Conservation (phyloP, 495 filamentous ascomycete species). For the Penicillium angulare region DNA sequence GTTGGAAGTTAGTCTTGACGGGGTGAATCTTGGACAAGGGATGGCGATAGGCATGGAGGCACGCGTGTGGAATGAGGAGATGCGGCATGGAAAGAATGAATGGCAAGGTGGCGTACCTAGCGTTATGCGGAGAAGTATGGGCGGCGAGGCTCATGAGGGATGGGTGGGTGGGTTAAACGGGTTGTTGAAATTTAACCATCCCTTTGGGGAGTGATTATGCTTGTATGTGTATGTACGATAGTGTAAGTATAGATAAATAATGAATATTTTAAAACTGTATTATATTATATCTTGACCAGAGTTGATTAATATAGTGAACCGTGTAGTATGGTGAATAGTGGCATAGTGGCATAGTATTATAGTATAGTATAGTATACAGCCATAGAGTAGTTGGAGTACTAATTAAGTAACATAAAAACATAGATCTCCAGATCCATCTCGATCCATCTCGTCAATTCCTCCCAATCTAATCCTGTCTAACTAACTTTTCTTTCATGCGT, state of each 20-base stretch:
- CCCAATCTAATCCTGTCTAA: no score
- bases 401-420: no score
- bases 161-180: constrained; percentile 98
- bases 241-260: constrained; percentile 11
- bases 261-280: no score
- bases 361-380: no score
- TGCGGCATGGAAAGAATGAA: constrained; percentile 64
- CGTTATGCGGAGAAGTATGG: constrained; percentile 51
- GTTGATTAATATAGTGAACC: no score
- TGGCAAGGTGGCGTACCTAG: constrained; percentile 59
- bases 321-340: no score
- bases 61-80: constrained; percentile 78
- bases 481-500: no score
- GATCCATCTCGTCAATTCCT: no score
- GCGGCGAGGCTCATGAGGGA: constrained; percentile 69
- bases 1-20: constrained; percentile 86
- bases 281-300: no score
- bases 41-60: constrained; percentile 82
- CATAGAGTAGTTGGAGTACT: no score
- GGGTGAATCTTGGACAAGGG: constrained; percentile 65
- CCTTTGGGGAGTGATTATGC: constrained; percentile 72
- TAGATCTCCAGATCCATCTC: no score
- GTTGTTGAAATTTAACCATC: constrained; percentile 95
- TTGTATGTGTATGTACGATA: background rate
- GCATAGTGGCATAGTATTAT: no score